Evolutionary conservation across 2,329 filamentous ascomycete genomes (phyloP).

Genomic region (Akanthomyces uredinophilus): DNA sequence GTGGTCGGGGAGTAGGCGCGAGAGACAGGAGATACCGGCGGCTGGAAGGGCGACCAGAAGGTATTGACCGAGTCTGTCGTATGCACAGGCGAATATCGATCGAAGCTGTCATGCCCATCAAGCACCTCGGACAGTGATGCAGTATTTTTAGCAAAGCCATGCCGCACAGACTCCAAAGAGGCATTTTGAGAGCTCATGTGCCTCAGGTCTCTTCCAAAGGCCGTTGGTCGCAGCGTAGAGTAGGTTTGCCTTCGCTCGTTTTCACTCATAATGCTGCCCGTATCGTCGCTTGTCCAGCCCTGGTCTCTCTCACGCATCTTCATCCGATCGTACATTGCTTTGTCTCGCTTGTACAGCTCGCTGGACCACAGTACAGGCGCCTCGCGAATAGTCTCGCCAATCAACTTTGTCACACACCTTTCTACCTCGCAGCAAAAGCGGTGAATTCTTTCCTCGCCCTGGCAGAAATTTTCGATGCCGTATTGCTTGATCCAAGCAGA

Average conservation of each 20-base stretch:
- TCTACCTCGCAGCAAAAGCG: slow-evolving; percentile 88
- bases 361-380: slow-evolving; percentile 90
- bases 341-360: slow-evolving; percentile 77
- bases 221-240: slow-evolving; percentile 41
- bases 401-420: slow-evolving; percentile 76
- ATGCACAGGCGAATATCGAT: slow-evolving; percentile 55
- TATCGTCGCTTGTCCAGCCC: slow-evolving; percentile 43
- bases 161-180: slow-evolving; percentile 65
- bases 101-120: slow-evolving; percentile 67
- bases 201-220: slow-evolving; percentile 53
- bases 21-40: slow-evolving; percentile 58
- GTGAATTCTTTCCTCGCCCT: slow-evolving; percentile 90
- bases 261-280: slow-evolving; percentile 51
- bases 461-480: slow-evolving; percentile 87
- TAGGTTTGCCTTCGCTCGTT: slow-evolving; percentile 43
- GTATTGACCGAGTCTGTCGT: slow-evolving; percentile 72
- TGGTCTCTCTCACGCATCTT: slow-evolving; percentile 41
- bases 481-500: slow-evolving; percentile 75
- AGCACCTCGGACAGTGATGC: slow-evolving; percentile 59
- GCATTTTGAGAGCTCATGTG: slow-evolving; percentile 55
- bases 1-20: slow-evolving; percentile 58
- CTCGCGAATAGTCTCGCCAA: slow-evolving; percentile 77
- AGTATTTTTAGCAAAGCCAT: slow-evolving; percentile 52
- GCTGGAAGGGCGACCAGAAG: slow-evolving; percentile 86
- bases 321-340: slow-evolving; percentile 51